Base-by-base conservation (phyloP, 352 stramenopile species). In the Halophytophthora polymorphica region DNA sequence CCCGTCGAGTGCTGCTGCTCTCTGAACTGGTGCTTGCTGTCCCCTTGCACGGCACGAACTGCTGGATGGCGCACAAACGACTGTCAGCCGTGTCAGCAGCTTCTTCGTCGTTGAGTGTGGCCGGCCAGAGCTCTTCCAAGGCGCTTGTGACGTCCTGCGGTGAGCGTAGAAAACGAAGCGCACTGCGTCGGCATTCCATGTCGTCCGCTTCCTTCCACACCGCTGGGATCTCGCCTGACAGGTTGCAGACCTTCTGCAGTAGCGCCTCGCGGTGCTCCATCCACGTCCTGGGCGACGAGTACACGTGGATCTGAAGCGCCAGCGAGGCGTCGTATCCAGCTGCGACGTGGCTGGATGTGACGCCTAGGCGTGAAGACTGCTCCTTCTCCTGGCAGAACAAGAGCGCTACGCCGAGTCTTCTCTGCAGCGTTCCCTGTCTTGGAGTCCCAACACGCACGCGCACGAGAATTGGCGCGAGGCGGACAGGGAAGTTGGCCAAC, bases 41-140 rank as follows among this genome's bases (percentile, higher is more conserved):
- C 14, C 69, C 71, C 40, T 77, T 77, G 57, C 63, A 76, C 1
- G 48, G 37, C 21, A 88, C 63, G 37, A 77, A 86, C 47, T 64
- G 63, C 40, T 88, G 77, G 21, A 88, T 61, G 2, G 73, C 73
- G 8, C 56, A 19, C 19, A 53, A 45, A 17, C 50, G 43, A 10
- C 18, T 48, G 8, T 44, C 38, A 3, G 19, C 22, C 10, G 39
- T 23, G 13, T 14, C 29, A 52, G 13, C 46, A 14, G 19, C 14
- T 11, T 45, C 39, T 15, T 43, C 17, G 7, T n/a, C 18, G n/a
- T 50, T 17, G n/a, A 10, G 25, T 7, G 40, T 34, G 7, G 36
- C 22, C 15, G 43, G 12, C 58, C 54, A 63, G 8, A 67, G 54
- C 22, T 53, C 54, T 34, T 67, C 43, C 8, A 64, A 45, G 31